Evolutionary conservation across 169 alveolate species (phyloP).

Genomic region (Perkinsus chesapeaki): DNA sequence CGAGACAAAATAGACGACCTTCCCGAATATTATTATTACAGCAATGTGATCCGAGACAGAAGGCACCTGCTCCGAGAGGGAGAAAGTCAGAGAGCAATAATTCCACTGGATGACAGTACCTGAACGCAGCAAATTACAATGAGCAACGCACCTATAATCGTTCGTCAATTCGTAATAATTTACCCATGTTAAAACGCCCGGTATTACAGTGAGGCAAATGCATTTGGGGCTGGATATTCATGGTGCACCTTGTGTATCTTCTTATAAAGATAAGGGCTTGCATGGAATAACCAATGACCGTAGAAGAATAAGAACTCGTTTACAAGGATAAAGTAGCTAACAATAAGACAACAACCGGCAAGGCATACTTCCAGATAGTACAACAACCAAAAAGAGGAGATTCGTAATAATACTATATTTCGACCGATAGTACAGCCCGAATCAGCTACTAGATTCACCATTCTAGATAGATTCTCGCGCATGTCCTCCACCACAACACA

Average conservation of each 20-base stretch:
- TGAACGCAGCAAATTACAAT: neutral
- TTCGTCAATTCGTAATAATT: too few relatives aligned
- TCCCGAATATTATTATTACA: too few relatives aligned
- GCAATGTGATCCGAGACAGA: neutral
- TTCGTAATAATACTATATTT: too few relatives aligned
- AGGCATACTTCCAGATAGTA: neutral
- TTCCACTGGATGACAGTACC: conserved; percentile 13
- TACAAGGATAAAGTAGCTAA: neutral
- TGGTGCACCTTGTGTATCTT: conserved; percentile 16
- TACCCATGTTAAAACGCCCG: too few relatives aligned
- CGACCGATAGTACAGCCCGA: too few relatives aligned
- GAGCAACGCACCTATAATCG: too few relatives aligned
- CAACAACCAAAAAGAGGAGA: too few relatives aligned
- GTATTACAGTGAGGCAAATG: conserved; percentile 1
- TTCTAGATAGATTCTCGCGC: too few relatives aligned
- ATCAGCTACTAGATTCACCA: neutral
- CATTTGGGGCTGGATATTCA: conserved; percentile 13
- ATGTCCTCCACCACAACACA: too few relatives aligned
- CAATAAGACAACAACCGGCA: neutral
- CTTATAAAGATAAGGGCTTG: neutral
- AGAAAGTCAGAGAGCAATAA: neutral
- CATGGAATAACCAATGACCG: conserved; percentile 17
- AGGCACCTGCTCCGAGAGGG: conserved; percentile 11
- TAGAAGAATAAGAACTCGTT: conserved; percentile 12
- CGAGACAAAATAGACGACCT: too few relatives aligned